Percentiles rank a stretch among this genome's conserved stretches.
These are phyloP conservation scores for Stereocaulon alpinum DNA, from an alignment of 495 filamentous ascomycete species.

Conservation along the genomic window DNA sequence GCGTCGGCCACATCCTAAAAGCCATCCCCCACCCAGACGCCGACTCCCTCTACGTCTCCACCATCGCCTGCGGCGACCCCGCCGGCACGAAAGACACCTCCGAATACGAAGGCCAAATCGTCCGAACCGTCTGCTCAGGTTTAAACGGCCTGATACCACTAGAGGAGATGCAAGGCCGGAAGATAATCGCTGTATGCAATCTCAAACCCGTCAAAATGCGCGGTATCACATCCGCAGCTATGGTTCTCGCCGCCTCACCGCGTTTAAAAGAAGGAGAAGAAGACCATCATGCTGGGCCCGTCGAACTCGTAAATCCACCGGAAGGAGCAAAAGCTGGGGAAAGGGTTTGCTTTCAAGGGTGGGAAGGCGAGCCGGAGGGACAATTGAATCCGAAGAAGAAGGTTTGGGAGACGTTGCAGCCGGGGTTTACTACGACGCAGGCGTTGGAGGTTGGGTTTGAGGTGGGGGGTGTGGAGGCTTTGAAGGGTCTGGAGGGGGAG, in stretches of 20 bases:
- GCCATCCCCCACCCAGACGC: slow-evolving; percentile 92
- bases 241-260: slow-evolving; percentile 94
- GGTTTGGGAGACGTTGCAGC: slow-evolving; percentile 92
- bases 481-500: slow-evolving; percentile 47
- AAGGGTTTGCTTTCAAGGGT: slow-evolving; percentile 86
- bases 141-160: slow-evolving; percentile 86
- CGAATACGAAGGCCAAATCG: slow-evolving; percentile 77
- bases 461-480: slow-evolving; percentile 47
- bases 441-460: slow-evolving; percentile 71
- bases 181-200: slow-evolving; percentile 91
- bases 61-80: slow-evolving; percentile 89
- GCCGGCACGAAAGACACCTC: slow-evolving; percentile 77
- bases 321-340: slow-evolving; percentile 70
- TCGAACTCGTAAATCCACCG: slow-evolving; percentile 86
- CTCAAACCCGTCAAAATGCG: slow-evolving; percentile 98
- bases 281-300: slow-evolving; percentile 77
- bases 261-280: slow-evolving; percentile 62
- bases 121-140: slow-evolving; percentile 92
- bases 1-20: slow-evolving; percentile 93
- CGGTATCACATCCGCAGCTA: slow-evolving; percentile 86
- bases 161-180: slow-evolving; percentile 90
- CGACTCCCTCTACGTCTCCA: slow-evolving; percentile 89
- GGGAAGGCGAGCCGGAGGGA: slow-evolving; percentile 80
- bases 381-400: slow-evolving; percentile 98
- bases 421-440: slow-evolving; percentile 81